These are phyloP conservation scores for Pseudofabraea citricarpa DNA, from an alignment of 2,329 filamentous ascomycete genomes.

Conservation along the genomic window DNA sequence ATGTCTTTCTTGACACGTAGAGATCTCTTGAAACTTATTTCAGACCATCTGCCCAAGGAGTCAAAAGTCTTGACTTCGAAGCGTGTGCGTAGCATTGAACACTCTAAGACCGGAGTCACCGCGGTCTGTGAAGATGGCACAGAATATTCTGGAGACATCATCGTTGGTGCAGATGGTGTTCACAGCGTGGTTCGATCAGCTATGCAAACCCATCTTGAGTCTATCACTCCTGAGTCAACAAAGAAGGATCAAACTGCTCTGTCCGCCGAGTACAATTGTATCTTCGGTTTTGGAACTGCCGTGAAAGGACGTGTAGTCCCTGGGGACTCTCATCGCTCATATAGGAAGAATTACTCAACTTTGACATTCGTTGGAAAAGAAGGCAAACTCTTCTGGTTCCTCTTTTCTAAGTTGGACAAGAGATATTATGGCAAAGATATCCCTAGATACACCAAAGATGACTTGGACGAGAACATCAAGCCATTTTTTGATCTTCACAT, in stretches of 20 bases:
- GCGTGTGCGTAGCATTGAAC: constrained; percentile 10
- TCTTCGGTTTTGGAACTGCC: constrained; percentile 6
- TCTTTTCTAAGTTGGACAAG: constrained; percentile 11
- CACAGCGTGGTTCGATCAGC: constrained; percentile 15
- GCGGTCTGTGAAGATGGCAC: constrained; percentile 18
- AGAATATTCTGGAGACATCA: constrained; percentile 14
- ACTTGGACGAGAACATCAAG: constrained; percentile 7
- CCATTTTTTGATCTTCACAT: constrained; percentile 8
- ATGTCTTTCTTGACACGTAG: constrained; percentile 8
- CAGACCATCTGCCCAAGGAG: constrained; percentile 12
- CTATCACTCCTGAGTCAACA: constrained; percentile 14
- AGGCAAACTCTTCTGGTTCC: constrained; percentile 9
- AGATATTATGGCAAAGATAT: constrained; percentile 9
- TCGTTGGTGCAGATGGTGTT: constrained; percentile 23
- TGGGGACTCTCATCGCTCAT: constrained; percentile 7
- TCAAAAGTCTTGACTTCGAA: constrained; percentile 19
- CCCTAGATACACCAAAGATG: constrained; percentile 8
- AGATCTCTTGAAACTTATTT: constrained; percentile 12
- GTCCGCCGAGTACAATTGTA: constrained; percentile 8
- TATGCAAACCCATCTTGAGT: constrained; percentile 14
- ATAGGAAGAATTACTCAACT: constrained; percentile 5
- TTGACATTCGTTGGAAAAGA: constrained; percentile 4
- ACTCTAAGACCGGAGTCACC: constrained; percentile 7
- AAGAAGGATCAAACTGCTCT: constrained; percentile 16
- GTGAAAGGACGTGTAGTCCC: constrained; percentile 1